Conservation (phyloP, 2,329 filamentous ascomycete genomes). For the Diaporthe vaccinii region DNA sequence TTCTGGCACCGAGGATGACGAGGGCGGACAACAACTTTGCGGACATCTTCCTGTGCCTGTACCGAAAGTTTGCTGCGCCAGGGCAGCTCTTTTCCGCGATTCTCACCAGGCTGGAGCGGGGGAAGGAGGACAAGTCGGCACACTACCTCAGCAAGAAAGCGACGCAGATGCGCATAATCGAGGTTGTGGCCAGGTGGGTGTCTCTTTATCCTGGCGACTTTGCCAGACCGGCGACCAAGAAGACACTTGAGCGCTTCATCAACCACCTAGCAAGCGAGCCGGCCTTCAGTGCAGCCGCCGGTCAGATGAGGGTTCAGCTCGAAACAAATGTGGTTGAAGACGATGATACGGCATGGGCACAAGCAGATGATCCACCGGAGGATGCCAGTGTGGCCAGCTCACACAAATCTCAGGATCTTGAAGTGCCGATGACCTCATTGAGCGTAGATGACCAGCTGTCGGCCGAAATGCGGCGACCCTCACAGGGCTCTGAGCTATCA, state of each 20-base stretch:
- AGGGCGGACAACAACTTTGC: conserved; percentile 91
- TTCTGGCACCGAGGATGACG: conserved; percentile 84
- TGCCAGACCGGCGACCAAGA: conserved; percentile 80
- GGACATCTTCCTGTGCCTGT: conserved; percentile 90
- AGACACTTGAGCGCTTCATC: conserved; percentile 82
- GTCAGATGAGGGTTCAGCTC: conserved; percentile 86
- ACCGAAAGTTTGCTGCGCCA: conserved; percentile 92
- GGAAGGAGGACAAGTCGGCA: conserved; percentile 75
- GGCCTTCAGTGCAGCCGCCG: conserved; percentile 86
- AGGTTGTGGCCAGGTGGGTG: conserved; percentile 90
- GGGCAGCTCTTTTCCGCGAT: conserved; percentile 83
- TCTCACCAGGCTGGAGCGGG: conserved; percentile 79
- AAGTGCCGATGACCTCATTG: conserved; percentile 61
- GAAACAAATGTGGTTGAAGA: conserved; percentile 82
- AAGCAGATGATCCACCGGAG: conserved; percentile 73
- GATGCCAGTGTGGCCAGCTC: conserved; percentile 54
- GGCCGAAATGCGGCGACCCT: conserved; percentile 56
- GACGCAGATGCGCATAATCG: conserved; percentile 85
- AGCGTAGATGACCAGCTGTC: conserved; percentile 60
- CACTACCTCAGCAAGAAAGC: conserved; percentile 83
- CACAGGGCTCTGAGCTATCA: conserved; percentile 61
- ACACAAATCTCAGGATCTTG: conserved; percentile 47
- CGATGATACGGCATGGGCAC: conserved; percentile 95
- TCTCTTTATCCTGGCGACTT: conserved; percentile 93
- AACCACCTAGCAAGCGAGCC: conserved; percentile 79